A percentile compares a stretch with the other conserved stretches of the same genome.
These are phyloP conservation scores for Leucocoprinus leucothites DNA, from an alignment of 768 basidiomycete species.

Conservation along the genomic window DNA sequence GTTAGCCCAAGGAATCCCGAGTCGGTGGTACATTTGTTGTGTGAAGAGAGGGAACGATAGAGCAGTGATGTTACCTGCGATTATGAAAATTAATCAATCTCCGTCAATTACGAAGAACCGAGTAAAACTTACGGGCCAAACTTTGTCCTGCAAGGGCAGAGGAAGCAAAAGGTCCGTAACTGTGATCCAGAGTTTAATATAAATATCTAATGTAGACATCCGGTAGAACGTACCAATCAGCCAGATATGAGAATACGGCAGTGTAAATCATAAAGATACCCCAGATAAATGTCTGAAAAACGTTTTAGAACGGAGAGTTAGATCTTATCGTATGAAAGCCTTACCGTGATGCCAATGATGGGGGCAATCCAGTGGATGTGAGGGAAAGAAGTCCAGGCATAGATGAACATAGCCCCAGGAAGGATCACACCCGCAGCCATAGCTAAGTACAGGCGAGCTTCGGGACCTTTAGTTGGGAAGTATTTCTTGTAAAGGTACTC, in stretches of 20 bases:
- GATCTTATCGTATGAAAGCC: not conserved
- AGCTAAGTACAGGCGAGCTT: conserved; percentile 53
- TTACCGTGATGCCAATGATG: conserved; percentile 43
- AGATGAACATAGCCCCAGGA: conserved; percentile 61
- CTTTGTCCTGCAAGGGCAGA: conserved; percentile 63
- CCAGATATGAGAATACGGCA: conserved; percentile 53
- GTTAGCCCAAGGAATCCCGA: conserved; percentile 56
- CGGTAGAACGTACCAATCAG: conserved; percentile 45
- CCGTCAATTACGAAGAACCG: not conserved
- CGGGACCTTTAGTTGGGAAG: conserved; percentile 27
- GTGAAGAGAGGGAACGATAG: conserved; percentile 56
- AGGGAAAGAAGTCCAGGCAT: conserved; percentile 58
- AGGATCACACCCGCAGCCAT: conserved; percentile 46
- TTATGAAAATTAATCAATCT: not conserved
- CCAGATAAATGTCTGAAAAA: conserved; percentile 41
- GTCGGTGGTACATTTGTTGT: conserved; percentile 44
- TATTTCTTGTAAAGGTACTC: conserved; percentile 29
- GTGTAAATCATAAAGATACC: conserved; percentile 51
- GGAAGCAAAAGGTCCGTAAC: conserved; percentile 54
- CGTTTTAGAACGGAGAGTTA: not conserved
- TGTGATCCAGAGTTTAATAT: conserved; percentile 3
- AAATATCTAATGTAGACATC: not conserved
- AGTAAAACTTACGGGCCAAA: conserved; percentile 42
- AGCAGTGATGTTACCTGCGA: conserved; percentile 41
- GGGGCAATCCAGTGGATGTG: conserved; percentile 56